These are phyloP conservation scores for Allium cepa DNA, from an alignment of 106 monocot genomes.

Conservation along the genomic window DNA sequence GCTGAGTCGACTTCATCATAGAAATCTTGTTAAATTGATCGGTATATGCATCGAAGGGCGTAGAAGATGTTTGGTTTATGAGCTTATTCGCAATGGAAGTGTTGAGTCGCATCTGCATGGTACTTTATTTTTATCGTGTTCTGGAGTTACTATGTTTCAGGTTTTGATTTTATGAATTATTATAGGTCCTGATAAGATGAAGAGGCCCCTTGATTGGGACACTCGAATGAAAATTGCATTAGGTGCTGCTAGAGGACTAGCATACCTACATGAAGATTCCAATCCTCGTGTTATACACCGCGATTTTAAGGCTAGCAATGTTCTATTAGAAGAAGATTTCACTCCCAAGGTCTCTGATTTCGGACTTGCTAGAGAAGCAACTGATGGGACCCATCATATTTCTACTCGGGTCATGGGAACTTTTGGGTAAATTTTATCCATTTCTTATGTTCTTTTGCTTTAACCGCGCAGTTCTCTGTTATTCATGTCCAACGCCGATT, in stretches of 20 bases:
- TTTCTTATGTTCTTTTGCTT: not conserved
- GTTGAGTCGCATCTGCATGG: conserved; percentile 72
- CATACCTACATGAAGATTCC: conserved; percentile 95
- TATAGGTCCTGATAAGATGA: conserved; percentile 67
- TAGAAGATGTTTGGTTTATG: conserved; percentile 47
- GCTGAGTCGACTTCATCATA: conserved; percentile 53
- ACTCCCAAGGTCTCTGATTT: conserved; percentile 97
- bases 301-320: conserved; percentile 98
- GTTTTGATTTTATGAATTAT: not conserved
- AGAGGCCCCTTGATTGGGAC: conserved; percentile 65
- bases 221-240: conserved; percentile 89
- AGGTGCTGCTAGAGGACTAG: conserved; percentile 89
- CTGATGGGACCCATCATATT: conserved; percentile 77
- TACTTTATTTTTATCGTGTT: not conserved
- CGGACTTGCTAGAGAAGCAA: conserved; percentile 89
- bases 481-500: not conserved
- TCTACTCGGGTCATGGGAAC: conserved; percentile 97
- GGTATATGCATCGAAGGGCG: conserved; percentile 49
- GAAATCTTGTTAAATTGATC: conserved; percentile 55
- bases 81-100: conserved; percentile 65
- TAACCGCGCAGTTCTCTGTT: not conserved
- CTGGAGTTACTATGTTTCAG: too few relatives aligned
- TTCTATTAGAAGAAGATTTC: conserved; percentile 88
- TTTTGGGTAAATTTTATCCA: conserved; percentile 65
- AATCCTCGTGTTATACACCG: conserved; percentile 96